Evolutionary conservation across 2,329 filamentous ascomycete genomes (phyloP).

Genomic region (Metarhizium guizhouense): DNA sequence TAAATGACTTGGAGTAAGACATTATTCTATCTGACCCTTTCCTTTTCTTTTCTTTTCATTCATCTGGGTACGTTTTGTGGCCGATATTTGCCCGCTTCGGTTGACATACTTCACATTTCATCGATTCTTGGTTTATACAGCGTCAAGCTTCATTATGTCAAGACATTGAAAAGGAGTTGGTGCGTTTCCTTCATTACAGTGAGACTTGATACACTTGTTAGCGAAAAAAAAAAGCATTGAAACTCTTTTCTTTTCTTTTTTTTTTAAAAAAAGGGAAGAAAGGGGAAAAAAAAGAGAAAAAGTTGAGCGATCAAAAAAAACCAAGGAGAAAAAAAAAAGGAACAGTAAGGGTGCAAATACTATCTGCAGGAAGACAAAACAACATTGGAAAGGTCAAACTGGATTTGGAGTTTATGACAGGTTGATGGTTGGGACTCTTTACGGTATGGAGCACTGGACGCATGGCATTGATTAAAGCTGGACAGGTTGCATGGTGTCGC

Average conservation of each 20-base stretch:
- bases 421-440: constrained; percentile 1
- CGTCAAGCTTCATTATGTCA: not conserved
- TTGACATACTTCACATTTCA: not conserved
- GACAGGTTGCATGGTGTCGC: constrained; percentile 5
- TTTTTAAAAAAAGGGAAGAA: not conserved
- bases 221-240: not conserved
- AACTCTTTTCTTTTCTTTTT: no score
- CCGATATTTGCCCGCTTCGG: not conserved
- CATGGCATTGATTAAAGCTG: constrained; percentile 5
- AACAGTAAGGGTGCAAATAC: not conserved
- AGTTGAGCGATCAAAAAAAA: not conserved
- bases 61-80: not conserved
- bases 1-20: no score
- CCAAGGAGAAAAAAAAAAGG: not conserved
- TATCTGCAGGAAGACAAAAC: not conserved
- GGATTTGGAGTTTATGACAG: constrained; percentile 5
- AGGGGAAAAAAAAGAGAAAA: not conserved
- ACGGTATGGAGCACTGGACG: constrained; percentile 4
- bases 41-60: not conserved
- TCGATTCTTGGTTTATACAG: not conserved
- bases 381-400: not conserved
- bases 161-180: not conserved
- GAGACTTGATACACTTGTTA: not conserved
- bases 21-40: not conserved
- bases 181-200: not conserved